phyloP scores from a whole-genome alignment of 768 basidiomycete species.

The Coprinellus micaceus region DNA sequence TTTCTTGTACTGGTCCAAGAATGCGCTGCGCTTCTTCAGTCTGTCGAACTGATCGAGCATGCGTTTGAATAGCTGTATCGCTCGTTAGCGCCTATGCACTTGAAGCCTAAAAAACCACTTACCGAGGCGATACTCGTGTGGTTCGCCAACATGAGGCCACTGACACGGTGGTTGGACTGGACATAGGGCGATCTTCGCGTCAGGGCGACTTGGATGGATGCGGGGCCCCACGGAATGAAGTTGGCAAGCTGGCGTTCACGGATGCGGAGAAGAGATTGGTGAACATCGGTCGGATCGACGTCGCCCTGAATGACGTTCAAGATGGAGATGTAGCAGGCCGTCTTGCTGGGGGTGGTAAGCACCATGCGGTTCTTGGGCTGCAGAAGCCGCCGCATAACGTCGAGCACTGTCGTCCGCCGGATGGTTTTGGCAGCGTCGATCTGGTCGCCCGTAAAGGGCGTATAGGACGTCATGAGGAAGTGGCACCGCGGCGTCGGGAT shows the following conservation, averaged over 20 bases:
- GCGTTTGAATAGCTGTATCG: constrained; percentile 80
- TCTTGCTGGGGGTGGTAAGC: constrained; percentile 86
- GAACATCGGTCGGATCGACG: constrained; percentile 97
- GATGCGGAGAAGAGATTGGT: constrained; percentile 94
- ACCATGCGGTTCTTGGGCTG: constrained; percentile 99
- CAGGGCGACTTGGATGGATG: constrained; percentile 94
- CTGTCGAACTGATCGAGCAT: constrained; percentile 95
- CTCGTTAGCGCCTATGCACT: neutral
- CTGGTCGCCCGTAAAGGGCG: constrained; percentile 95
- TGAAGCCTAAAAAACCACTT: constrained; percentile 26
- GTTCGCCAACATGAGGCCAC: constrained; percentile 97
- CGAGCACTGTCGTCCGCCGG: constrained; percentile 92
- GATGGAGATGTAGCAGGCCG: constrained; percentile 95
- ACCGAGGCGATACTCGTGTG: constrained; percentile 98
- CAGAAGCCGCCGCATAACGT: constrained; percentile 95
- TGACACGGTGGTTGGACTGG: constrained; percentile 86
- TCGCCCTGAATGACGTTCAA: constrained; percentile 99
- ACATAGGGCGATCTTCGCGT: constrained; percentile 90
- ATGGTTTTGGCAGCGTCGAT: constrained; percentile 97
- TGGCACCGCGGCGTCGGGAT: constrained; percentile 97
- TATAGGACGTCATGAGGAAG: constrained; percentile 98
- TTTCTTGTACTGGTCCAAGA: constrained; percentile 96
- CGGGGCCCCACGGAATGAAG: constrained; percentile 99
- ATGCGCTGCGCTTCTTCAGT: constrained; percentile 84
- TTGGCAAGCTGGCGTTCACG: constrained; percentile 94